Conservation (phyloP, 2,329 filamentous ascomycete species). For the Clonostachys solani region DNA sequence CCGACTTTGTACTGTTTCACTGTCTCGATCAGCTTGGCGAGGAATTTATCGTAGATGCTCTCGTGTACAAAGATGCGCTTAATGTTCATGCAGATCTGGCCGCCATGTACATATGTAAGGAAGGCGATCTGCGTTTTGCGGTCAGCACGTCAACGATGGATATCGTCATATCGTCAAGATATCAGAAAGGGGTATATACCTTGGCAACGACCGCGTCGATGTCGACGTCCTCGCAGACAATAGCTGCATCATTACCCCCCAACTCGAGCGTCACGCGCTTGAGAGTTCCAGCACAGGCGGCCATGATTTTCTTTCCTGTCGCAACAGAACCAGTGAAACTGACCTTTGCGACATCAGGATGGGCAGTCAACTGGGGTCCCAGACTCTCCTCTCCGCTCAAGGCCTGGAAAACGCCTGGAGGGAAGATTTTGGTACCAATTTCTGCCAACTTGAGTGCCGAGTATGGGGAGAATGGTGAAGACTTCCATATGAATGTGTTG, state of each 20-base stretch:
- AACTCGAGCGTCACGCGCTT: conserved; percentile 60
- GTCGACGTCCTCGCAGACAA: conserved; percentile 37
- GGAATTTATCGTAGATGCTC: conserved; percentile 49
- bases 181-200: not conserved
- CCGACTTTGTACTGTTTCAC: not conserved
- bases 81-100: not conserved
- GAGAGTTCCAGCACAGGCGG: conserved; percentile 48
- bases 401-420: conserved; percentile 58
- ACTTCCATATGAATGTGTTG: conserved; percentile 51
- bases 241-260: conserved; percentile 2
- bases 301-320: conserved; percentile 59
- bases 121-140: conserved; percentile 9
- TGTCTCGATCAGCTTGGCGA: conserved; percentile 22
- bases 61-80: conserved; percentile 58
- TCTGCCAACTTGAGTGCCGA: conserved; percentile 55
- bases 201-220: not conserved
- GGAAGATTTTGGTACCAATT: conserved; percentile 51
- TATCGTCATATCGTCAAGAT: too few species aligned
- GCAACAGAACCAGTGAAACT: conserved; percentile 58
- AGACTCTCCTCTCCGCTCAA: conserved; percentile 57
- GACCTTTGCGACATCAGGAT: conserved; percentile 58
- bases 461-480: conserved; percentile 55
- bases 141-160: too few species aligned
- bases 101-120: conserved; percentile 6
- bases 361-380: conserved; percentile 53